Base-by-base conservation (phyloP, 306 rosid genomes). In the Acacia acuminata region DNA sequence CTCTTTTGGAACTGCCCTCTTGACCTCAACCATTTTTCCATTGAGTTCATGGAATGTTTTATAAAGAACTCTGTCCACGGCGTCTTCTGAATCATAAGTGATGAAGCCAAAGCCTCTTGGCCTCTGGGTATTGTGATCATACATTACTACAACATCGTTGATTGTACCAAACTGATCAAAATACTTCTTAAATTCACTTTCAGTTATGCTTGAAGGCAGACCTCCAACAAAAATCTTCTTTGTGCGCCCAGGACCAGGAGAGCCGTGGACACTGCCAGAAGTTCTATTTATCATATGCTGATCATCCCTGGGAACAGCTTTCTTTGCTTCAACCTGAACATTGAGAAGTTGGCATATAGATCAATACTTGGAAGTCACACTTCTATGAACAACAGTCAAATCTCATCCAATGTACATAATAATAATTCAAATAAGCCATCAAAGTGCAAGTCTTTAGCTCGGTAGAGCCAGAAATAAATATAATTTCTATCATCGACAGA, bases 51-150 rank as follows among this genome's bases (percentile, higher is more conserved):
- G 98, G 82, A 94, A 94, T 24, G 96, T 90, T 81, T 89, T 94
- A 71, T 79, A 93, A 60, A 94, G 90, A 84, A 94, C 98, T 79
- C 90, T 84, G 67, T 92, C 97, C 80, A 92, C 97, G 6, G 93
- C 96, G 76, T 94, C 98, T 86, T 94, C 98, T 1, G 91, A 91
- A 81, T 92, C 98, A 74, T 82, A 94, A 73, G 98, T 92, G 86
- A 94, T 94, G 86, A 94, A 94, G 84, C 98, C 98, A 72, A 94
- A 94, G 53, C 98, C 98, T 84, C 98, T 92, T 32, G 98, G 98
- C 90, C 98, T 88, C 75, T 92, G 98, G 1, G 98, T 94, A 84
- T 92, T 92, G 86, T 94, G 98, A 90, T 94, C 98, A 79, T 94
- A 94, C 98, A 94, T 92, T 55, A 94, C 98, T 19, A 94, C 98